Evolutionary conservation across 495 filamentous ascomycete genomes (phyloP).

Genomic region (Tricharina praecox): DNA sequence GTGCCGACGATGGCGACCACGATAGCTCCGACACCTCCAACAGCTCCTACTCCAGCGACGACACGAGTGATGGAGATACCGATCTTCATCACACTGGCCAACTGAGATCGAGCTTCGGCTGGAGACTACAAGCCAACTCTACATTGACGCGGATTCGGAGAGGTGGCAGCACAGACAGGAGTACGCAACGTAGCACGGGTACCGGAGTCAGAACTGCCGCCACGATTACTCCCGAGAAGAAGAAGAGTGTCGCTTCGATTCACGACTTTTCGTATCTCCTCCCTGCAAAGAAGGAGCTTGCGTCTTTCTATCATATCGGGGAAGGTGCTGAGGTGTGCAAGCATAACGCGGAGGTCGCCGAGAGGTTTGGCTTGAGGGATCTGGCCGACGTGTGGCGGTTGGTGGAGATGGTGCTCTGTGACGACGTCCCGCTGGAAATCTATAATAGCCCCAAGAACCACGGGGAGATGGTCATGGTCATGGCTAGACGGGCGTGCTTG

Average conservation of each 20-base stretch:
- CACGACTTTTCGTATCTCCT: constrained; percentile 48
- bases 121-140: constrained; percentile 18
- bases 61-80: constrained; percentile 23
- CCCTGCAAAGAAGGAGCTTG: constrained; percentile 60
- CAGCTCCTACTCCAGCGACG: constrained; percentile 23
- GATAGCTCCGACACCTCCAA: constrained; percentile 37
- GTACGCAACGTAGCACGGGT: constrained; percentile 24
- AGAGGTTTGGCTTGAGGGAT: constrained; percentile 54
- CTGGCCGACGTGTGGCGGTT: constrained; percentile 74
- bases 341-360: constrained; percentile 65
- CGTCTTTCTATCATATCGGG: constrained; percentile 64
- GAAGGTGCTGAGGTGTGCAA: constrained; percentile 59
- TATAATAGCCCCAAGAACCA: constrained; percentile 8
- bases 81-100: constrained; percentile 12
- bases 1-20: constrained; percentile 27
- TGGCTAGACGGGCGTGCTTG: constrained; percentile 37
- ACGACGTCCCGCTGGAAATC: constrained; percentile 54
- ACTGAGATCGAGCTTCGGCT: constrained; percentile 19
- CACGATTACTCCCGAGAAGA: constrained; percentile 17
- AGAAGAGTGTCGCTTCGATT: constrained; percentile 48
- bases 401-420: constrained; percentile 55
- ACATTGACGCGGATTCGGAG: constrained; percentile 12
- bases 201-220: constrained; percentile 20
- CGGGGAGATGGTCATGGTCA: constrained; percentile 40
- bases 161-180: constrained; percentile 24